Percentiles rank a stretch among this genome's conserved stretches.
Conservation (phyloP, 352 stramenopile species). For the Phytopythium sindhum region DNA sequence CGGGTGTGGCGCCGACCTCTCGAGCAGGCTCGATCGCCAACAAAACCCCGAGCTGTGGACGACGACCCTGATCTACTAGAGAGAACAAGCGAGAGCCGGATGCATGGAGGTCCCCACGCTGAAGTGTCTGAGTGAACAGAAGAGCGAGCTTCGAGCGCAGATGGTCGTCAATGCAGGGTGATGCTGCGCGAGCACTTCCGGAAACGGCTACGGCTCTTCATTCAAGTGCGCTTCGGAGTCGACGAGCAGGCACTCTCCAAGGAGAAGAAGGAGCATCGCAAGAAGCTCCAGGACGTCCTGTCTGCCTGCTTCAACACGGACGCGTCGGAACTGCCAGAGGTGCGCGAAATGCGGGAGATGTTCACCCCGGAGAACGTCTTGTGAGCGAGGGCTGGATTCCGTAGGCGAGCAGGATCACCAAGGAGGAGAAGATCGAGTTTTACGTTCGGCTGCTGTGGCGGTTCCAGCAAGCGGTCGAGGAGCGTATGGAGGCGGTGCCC, state of each 20-base stretch:
- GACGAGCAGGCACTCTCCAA: neutral
- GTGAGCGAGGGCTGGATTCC: constrained; percentile 13
- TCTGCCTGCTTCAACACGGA: constrained; percentile 7
- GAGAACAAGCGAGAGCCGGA: constrained; percentile 1
- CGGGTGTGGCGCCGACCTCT: constrained; percentile 3
- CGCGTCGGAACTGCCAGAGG: neutral
- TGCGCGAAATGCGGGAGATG: constrained; percentile 3
- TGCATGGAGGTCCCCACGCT: neutral
- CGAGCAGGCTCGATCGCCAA: neutral
- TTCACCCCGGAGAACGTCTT: constrained; percentile 1
- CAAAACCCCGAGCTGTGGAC: constrained; percentile 12
- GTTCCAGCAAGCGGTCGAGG: constrained; percentile 8
- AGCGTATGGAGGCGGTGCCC: constrained; percentile 3
- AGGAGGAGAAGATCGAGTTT: constrained; percentile 12
- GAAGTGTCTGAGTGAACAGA: too few species aligned
- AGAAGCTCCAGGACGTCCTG: constrained; percentile 8
- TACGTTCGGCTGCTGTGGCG: too few species aligned
- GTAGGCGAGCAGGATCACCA: constrained; percentile 10
- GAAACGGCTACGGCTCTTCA: neutral
- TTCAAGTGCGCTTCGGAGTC: neutral
- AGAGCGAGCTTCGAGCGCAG: too few species aligned
- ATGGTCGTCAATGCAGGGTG: constrained; percentile 7
- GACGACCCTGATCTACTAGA: constrained; percentile 9
- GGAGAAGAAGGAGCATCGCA: neutral
- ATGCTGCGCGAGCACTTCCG: constrained; percentile 11